These are phyloP conservation scores for Ganoderma lucidum DNA, from an alignment of 1,284 basidiomycete species.

Conservation along the genomic window DNA sequence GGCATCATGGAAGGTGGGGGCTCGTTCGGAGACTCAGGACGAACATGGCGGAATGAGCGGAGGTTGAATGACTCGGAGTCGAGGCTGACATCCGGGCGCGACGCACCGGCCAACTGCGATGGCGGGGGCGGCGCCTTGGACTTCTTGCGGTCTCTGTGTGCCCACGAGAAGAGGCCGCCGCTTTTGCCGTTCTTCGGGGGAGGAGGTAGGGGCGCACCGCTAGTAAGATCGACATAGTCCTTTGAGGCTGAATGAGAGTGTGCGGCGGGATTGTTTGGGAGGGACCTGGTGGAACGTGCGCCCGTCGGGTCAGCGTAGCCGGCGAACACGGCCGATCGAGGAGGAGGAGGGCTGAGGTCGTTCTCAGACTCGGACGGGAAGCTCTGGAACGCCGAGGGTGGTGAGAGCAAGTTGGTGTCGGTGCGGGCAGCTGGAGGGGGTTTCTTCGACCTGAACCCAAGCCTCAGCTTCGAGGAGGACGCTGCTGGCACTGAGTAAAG, in stretches of 20 bases:
- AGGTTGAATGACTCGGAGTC: constrained; percentile 56
- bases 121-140: constrained; percentile 45
- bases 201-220: constrained; percentile 31
- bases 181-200: constrained; percentile 44
- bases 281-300: constrained; percentile 65
- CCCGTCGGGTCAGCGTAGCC: constrained; percentile 55
- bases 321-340: constrained; percentile 63
- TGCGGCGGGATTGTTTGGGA: constrained; percentile 51
- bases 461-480: constrained; percentile 46
- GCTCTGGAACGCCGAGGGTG: constrained; percentile 37
- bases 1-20: constrained; percentile 40
- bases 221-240: constrained; percentile 35
- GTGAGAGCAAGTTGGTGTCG: constrained; percentile 35
- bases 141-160: constrained; percentile 51
- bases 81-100: constrained; percentile 20
- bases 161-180: constrained; percentile 45
- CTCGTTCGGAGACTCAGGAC: constrained; percentile 42
- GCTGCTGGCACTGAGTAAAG: constrained; percentile 39
- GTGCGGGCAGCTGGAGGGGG: constrained; percentile 30
- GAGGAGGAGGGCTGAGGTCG: constrained; percentile 55
- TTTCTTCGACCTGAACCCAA: constrained; percentile 44
- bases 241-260: constrained; percentile 29
- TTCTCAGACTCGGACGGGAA: constrained; percentile 49
- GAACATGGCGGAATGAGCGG: constrained; percentile 73
- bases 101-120: constrained; percentile 28